These are phyloP conservation scores for Verticillium alfalfae DNA, from an alignment of 2,329 filamentous ascomycete genomes.

Conservation along the genomic window DNA sequence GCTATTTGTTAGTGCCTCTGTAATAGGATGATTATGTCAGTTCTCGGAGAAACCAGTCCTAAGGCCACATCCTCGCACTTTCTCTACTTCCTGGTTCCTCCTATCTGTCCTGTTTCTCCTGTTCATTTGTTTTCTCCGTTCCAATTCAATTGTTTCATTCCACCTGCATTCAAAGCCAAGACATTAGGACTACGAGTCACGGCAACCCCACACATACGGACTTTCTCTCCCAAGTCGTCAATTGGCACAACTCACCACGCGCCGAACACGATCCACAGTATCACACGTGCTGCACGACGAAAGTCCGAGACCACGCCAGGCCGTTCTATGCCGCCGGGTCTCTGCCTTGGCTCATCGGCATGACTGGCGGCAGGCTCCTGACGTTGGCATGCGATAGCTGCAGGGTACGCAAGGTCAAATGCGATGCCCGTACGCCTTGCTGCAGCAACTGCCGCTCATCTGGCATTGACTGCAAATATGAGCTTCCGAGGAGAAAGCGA, in stretches of 20 bases:
- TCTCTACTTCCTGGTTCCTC: no score
- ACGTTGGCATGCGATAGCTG: constrained; percentile 6
- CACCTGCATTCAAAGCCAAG: not conserved
- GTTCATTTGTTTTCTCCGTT: no score
- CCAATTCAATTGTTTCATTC: not conserved
- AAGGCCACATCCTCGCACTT: no score
- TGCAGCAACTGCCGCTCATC: not conserved
- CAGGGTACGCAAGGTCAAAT: constrained; percentile 8
- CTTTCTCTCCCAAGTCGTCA: not conserved
- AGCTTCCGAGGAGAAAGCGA: not conserved
- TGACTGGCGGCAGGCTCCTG: not conserved
- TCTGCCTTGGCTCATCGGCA: not conserved
- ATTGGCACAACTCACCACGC: not conserved
- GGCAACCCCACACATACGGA: not conserved
- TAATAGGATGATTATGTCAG: no score
- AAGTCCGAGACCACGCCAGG: not conserved
- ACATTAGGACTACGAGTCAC: not conserved
- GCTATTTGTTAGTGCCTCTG: no score
- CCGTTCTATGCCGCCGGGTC: not conserved
- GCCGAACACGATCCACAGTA: not conserved
- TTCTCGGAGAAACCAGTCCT: no score
- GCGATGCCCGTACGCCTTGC: not conserved
- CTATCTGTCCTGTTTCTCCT: no score
- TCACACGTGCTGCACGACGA: not conserved
- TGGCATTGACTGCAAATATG: not conserved